A percentile compares a stretch with the other conserved stretches of the same genome.
Evolutionary conservation across 768 basidiomycete genomes (phyloP).

Genomic region (Russula ochroleuca): DNA sequence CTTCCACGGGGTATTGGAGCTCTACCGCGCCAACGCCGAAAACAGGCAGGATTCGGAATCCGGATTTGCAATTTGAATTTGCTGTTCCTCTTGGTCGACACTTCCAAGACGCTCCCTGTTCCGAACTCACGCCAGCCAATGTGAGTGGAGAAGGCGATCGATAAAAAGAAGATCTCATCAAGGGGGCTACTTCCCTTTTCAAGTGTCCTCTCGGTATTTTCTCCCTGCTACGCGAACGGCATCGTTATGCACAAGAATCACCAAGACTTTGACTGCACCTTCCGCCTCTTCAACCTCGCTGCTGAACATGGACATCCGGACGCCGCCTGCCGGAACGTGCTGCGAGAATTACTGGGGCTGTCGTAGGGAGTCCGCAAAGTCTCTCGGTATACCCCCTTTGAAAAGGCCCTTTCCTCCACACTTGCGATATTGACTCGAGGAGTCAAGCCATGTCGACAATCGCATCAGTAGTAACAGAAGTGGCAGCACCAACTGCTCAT

Average conservation of each 20-base stretch:
- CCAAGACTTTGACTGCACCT: conserved; percentile 43
- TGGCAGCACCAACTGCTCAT: too few species aligned
- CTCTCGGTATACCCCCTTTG: not conserved
- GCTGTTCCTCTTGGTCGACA: too few species aligned
- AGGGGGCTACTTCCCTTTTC: conserved; percentile 81
- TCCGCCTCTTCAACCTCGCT: conserved; percentile 91
- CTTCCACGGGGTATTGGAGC: too few species aligned
- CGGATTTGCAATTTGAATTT: conserved; percentile 96
- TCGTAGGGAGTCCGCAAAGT: conserved; percentile 68
- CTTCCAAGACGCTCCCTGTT: conserved; percentile 75
- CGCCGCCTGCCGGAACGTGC: conserved; percentile 92
- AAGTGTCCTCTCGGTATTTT: conserved; percentile 94
- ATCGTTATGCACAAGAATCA: conserved; percentile 93
- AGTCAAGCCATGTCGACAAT: not conserved
- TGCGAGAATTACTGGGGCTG: conserved; percentile 99
- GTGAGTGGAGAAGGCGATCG: conserved; percentile 79
- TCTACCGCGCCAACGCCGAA: conserved; percentile 96
- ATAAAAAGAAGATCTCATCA: conserved; percentile 74
- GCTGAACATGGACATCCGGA: conserved; percentile 97
- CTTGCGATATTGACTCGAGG: not conserved
- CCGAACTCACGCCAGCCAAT: conserved; percentile 67
- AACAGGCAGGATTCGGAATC: conserved; percentile 94
- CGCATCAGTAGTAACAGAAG: too few species aligned
- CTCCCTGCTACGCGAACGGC: conserved; percentile 99
- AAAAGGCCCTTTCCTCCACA: too few species aligned